Evolutionary conservation across 108 stramenopile genomes (phyloP).

Genomic region (Hondaea fermentalgiana): DNA sequence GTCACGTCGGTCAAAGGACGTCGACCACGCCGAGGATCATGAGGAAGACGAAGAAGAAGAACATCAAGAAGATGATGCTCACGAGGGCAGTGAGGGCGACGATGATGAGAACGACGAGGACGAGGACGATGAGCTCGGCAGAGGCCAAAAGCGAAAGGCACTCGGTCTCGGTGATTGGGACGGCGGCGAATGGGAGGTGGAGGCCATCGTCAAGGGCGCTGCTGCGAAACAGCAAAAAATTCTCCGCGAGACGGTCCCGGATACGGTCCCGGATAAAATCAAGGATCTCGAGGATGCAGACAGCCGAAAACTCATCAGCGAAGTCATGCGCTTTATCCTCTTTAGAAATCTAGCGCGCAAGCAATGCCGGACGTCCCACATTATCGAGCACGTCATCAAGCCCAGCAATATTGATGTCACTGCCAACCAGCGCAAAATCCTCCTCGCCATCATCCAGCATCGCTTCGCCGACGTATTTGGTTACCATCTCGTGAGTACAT

Average conservation of each 20-base stretch:
- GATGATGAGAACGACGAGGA: background rate
- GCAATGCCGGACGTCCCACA: background rate
- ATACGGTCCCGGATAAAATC: too few relatives aligned
- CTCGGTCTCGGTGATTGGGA: background rate
- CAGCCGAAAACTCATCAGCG: background rate
- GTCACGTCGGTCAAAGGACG: too few relatives aligned
- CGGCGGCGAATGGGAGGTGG: background rate
- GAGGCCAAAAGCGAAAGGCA: background rate
- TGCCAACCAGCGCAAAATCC: background rate
- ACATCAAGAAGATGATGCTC: background rate
- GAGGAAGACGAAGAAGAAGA: background rate
- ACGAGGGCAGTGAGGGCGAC: background rate
- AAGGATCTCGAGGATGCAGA: background rate
- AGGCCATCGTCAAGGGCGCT: background rate
- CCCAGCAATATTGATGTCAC: background rate
- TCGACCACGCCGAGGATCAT: background rate
- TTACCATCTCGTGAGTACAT: background rate
- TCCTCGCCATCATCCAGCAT: background rate
- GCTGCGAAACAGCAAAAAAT: background rate
- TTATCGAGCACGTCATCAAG: background rate
- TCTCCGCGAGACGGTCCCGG: too few relatives aligned
- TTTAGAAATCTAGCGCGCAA: background rate
- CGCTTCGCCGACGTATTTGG: background rate
- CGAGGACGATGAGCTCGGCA: background rate
- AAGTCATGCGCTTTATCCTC: background rate